phyloP scores from a whole-genome alignment of 2,329 filamentous ascomycete species.

The Pochonia chlamydosporia region DNA sequence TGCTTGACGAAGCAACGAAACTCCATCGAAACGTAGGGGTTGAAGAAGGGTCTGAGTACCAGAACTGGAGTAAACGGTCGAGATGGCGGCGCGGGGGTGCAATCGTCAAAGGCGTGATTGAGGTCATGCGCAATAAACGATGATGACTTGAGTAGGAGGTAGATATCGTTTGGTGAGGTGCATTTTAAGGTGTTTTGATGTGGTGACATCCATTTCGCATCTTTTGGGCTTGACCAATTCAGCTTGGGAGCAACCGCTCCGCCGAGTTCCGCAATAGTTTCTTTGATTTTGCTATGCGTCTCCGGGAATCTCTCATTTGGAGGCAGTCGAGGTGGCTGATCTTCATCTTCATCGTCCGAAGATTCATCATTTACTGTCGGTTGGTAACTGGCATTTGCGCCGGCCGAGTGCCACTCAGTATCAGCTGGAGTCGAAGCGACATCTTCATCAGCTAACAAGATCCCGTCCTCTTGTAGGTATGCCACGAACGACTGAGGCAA shows the following conservation, averaged over 20 bases:
- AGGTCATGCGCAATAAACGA: slow-evolving; percentile 94
- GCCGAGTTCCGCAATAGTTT: slow-evolving; percentile 73
- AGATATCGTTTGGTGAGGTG: slow-evolving; percentile 81
- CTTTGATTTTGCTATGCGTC: slow-evolving; percentile 70
- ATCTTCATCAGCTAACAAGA: slow-evolving; percentile 73
- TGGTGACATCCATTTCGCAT: slow-evolving; percentile 85
- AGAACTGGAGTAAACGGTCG: slow-evolving; percentile 66
- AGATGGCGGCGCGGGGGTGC: slow-evolving; percentile 33
- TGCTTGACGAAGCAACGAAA: slow-evolving; percentile 94
- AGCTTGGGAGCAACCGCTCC: slow-evolving; percentile 87
- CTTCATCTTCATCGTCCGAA: slow-evolving; percentile 43
- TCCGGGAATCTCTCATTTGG: slow-evolving; percentile 60
- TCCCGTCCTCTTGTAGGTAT: slow-evolving; percentile 89
- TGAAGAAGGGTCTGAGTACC: slow-evolving; percentile 81
- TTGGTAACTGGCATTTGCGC: slow-evolving; percentile 15
- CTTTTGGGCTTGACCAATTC: slow-evolving; percentile 96
- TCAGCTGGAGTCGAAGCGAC: slow-evolving; percentile 48
- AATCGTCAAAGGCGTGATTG: slow-evolving; percentile 83
- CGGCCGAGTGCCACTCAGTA: slow-evolving; percentile 41
- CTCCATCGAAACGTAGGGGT: slow-evolving; percentile 83
- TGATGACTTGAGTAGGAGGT: slow-evolving; percentile 87
- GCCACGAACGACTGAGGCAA: slow-evolving; percentile 69
- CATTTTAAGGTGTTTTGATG: slow-evolving; percentile 89
- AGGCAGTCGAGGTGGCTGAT: slow-evolving; percentile 29
- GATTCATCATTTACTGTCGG: slow-evolving; percentile 34